Evolutionary conservation across 768 basidiomycete species (phyloP), one percentile per base, ranked within the genome.

Genomic region (Leccinum ochraceum): DNA sequence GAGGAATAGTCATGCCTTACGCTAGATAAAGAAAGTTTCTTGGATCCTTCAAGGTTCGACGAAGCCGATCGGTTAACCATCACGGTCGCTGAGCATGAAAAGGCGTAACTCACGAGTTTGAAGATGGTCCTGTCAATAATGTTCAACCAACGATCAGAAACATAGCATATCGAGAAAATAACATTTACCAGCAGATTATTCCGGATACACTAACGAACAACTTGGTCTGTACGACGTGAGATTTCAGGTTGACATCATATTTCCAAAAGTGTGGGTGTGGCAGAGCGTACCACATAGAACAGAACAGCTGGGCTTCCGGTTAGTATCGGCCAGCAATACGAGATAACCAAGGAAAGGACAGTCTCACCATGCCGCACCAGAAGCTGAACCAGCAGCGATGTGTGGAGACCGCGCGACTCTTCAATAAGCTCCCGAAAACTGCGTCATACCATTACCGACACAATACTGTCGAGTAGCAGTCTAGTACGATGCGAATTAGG

Each of bases 121-220:
- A 48, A 53, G 7, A 53, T 55, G 11, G 60, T 62, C 67, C 65
- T 69, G 30, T 30, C 51, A 42, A 42, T 42, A 3, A 24, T 7
- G 42, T 55, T 44, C 28, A 42, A 56, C 5, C 11, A 11, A 53
- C 13, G 17, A 22, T 20, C 14, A 14, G 7, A 32, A 30, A 4
- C n/a, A 13, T 1, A 6, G 30, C n/a, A 9, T 32, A 30, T 52
- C 30, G 24, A 13, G 36, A 3, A 22, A 1, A 6, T 16, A 28
- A 26, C 0, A 3, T 17, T 51, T 50, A 68, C 67, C 61, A 68
- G 46, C 64, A 63, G 3, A 56, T 11, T 1, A 68, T 54, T n/a
- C 32, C 37, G 7, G 56, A 57, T 11, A 56, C n/a, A 37, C 48
- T 54, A n/a, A 53, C 61, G 13, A 61, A 59, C 11, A 57, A 9